Base-by-base conservation (phyloP, 164 flowering plant genomes). In the Piper betle region DNA sequence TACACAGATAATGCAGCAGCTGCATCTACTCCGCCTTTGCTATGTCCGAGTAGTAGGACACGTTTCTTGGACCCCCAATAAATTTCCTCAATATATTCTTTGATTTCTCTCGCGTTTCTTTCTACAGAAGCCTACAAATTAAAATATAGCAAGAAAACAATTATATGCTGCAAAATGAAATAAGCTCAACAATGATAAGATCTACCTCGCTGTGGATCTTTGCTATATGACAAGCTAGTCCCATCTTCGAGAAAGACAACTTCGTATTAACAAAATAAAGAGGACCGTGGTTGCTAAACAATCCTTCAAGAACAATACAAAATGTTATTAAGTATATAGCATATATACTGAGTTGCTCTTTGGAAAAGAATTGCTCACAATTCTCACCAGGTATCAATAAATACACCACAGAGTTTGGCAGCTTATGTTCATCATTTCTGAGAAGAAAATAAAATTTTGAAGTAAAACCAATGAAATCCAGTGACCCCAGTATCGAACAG, bases 201-300 rank as follows among this genome's bases (percentile, higher is more conserved):
- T 53, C 43, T 79, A 88, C 98, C 97, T 93, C 98, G 63, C 97
- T 93, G 70, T 93, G 98, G 79, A 93, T 90, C 78, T 90, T 88
- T 48, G 96, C 98, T 66, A 93, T 93, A 75, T 93, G 97, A 79
- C 98, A 93, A 16, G 86, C 78, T 65, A 93, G 74, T 42, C 98
- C 98, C 94, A 90, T 76, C 78, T 93, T 93, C 64, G 92, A 90
- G 70, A 93, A 85, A 65, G 71, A 70, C 59, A 62, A 65, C 81
- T 93, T 93, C 60, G 94, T 86, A 68, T 57, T 80, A 33, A 82
- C 79, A 73, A 89, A 93, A 73, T 93, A 93, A 39, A 89, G 88
- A 40, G 97, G 92, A n/a, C 97, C 98, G 70, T 87, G 97, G 69
- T 93, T 93, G 79, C 98, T 93, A 76, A 93, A 89, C 72, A 93